Base-by-base conservation (phyloP, 2,329 filamentous ascomycete genomes). In the Colletotrichum euphorbiae region DNA sequence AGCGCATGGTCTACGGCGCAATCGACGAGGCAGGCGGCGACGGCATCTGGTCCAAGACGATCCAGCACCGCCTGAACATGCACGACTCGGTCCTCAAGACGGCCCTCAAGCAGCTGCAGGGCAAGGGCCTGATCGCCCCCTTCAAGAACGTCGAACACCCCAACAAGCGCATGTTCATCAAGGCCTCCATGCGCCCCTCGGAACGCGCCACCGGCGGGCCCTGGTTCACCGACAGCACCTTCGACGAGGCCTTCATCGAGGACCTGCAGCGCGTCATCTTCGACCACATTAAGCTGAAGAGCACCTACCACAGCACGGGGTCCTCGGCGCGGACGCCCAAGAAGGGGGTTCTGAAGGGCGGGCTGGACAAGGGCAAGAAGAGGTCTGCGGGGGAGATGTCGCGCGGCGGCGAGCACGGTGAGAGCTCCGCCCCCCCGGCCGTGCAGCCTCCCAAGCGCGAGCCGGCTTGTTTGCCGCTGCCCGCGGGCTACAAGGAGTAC, bases 81-180 rank as follows among this genome's bases (percentile, higher is more conserved):
- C 93, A 97, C 81, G 93, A 95, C 75, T 91, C 91, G 56, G 89
- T 92, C 42, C 87, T 98, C 74, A 92, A 92, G 73, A 91, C 91
- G 74, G 90, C 90, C 31, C 85, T 98, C 73, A 97, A 97, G 82
- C 89, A 90, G 70, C 89, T 99, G 70, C 92, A 97, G 78, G 82
- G 85, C 43, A 94, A 93, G 77, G 89, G 90, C 40, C 89, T 97
- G 77, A 94, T 99, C 78, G 92, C 92, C 75, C 89, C 90, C 66
- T 94, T 98, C 81, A 96, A 95, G 81, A 96, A 91, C 78, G 94
- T 97, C 80, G 94, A 97, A 81, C 91, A 92, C 76, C 93, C 93
- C 31, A 92, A 91, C 72, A 92, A 96, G 77, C 97, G 97, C 81
- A 97, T 97, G 87, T 99, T 96, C 84, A 97, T 99, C 86, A 90